These are phyloP conservation scores for Edaphochlamys debaryana DNA, from an alignment of 139 green algal genomes.

Conservation along the genomic window DNA sequence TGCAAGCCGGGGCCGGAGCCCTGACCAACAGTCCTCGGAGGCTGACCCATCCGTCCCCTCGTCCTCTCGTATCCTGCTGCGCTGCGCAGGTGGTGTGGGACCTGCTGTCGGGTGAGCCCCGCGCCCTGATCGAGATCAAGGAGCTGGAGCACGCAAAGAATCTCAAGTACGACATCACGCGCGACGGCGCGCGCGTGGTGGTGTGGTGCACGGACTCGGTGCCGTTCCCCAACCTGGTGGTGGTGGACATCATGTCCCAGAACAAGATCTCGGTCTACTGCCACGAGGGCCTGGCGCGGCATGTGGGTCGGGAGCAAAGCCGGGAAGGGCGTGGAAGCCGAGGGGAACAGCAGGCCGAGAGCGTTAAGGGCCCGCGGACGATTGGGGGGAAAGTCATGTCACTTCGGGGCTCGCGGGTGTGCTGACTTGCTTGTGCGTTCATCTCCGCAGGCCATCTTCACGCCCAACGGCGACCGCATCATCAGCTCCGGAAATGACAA, in stretches of 20 bases:
- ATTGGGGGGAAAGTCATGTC: too few species aligned
- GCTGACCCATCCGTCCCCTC: too few species aligned
- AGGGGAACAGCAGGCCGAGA: not conserved
- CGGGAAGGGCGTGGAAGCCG: not conserved
- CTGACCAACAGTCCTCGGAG: too few species aligned
- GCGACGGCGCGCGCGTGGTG: constrained; percentile 51
- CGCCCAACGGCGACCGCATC: constrained; percentile 43
- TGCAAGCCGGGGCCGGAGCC: too few species aligned
- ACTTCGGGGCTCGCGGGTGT: too few species aligned
- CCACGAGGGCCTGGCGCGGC: constrained; percentile 55
- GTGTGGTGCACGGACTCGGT: constrained; percentile 58
- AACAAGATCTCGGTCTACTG: constrained; percentile 57
- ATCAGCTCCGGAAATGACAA: constrained; percentile 51
- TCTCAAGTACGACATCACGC: constrained; percentile 54
- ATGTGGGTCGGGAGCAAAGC: not conserved
- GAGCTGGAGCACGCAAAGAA: constrained; percentile 65
- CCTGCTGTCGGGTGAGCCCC: constrained; percentile 21
- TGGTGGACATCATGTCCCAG: constrained; percentile 45
- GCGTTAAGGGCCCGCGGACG: too few species aligned
- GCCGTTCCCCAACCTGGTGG: constrained; percentile 58
- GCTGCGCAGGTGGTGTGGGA: constrained; percentile 35
- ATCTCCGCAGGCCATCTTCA: constrained; percentile 32
- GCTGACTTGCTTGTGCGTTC: too few species aligned
- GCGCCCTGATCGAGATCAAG: constrained; percentile 44
- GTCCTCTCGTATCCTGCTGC: too few species aligned